phyloP scores from a whole-genome alignment of 805 yeast genomes.

The Kregervanrija pseudodelftensis region DNA sequence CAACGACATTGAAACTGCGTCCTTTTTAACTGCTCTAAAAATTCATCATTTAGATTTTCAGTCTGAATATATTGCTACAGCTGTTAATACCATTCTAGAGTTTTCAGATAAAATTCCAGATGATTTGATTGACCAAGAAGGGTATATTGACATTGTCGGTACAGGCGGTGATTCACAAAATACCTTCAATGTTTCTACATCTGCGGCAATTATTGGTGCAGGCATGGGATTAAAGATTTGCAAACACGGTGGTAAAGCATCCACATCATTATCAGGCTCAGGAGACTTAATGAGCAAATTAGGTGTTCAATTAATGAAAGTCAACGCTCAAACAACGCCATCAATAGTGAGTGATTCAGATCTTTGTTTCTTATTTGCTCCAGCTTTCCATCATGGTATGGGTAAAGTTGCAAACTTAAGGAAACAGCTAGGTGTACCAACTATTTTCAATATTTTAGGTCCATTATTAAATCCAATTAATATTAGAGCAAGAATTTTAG shows the following conservation, averaged over 20 bases:
- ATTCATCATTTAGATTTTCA: constrained; percentile 70
- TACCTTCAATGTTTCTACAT: constrained; percentile 93
- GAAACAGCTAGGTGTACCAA: constrained; percentile 75
- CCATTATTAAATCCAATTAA: constrained; percentile 92
- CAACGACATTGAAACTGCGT: constrained; percentile 62
- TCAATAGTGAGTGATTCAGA: constrained; percentile 40
- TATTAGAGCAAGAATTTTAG: constrained; percentile 70
- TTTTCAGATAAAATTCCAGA: constrained; percentile 52
- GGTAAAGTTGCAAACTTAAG: constrained; percentile 74
- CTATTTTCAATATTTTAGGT: constrained; percentile 90
- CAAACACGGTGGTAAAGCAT: constrained; percentile 97
- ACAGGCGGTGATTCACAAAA: constrained; percentile 99
- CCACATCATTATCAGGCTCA: constrained; percentile 88
- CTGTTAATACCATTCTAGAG: constrained; percentile 67
- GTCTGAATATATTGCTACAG: constrained; percentile 78
- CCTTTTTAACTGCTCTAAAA: constrained; percentile 75
- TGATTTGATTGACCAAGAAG: constrained; percentile 35
- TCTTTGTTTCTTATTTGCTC: constrained; percentile 80
- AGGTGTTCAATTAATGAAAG: constrained; percentile 77
- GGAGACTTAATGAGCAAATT: constrained; percentile 77
- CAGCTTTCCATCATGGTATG: constrained; percentile 92
- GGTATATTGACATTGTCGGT: constrained; percentile 86
- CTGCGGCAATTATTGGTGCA: constrained; percentile 89
- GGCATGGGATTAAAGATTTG: constrained; percentile 80
- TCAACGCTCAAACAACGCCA: constrained; percentile 57